Percentiles rank a stretch among this genome's conserved stretches.
Conservation (phyloP, 768 basidiomycete species). For the Xerocomellus dryophilus region DNA sequence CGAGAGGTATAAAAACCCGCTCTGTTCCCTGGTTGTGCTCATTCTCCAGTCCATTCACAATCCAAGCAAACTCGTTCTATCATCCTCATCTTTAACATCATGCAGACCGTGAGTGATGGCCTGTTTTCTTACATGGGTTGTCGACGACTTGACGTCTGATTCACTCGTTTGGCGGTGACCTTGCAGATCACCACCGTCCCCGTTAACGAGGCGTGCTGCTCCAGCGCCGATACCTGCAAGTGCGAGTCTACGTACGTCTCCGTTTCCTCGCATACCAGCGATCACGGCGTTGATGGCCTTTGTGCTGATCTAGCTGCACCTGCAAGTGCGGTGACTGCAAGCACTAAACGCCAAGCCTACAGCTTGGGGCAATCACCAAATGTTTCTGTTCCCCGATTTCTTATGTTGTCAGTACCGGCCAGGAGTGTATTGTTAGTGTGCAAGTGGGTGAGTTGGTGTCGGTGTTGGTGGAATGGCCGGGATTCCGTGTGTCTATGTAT, state of each 20-base stretch:
- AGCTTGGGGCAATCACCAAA: no score
- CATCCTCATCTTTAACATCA: background rate
- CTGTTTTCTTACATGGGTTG: background rate
- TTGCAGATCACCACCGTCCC: conserved; percentile 9
- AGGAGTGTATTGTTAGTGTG: background rate
- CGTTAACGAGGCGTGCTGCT: conserved; percentile 23
- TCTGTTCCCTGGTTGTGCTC: background rate
- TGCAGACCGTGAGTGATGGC: conserved; percentile 16
- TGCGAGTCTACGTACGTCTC: conserved; percentile 11
- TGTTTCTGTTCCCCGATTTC: background rate
- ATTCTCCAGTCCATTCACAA: background rate
- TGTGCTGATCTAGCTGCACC: conserved; percentile 3
- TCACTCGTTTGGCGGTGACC: no score
- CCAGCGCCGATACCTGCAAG: conserved; percentile 1
- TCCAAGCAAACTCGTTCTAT: background rate
- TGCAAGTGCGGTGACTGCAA: conserved; percentile 23
- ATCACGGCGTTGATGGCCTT: background rate
- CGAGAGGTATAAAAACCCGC: conserved; percentile 2
- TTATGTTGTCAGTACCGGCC: background rate
- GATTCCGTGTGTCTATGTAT: background rate
- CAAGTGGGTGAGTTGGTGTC: no score
- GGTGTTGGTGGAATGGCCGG: background rate
- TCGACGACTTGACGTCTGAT: background rate
- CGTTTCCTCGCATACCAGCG: background rate
- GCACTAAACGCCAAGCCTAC: conserved; percentile 3